Evolutionary conservation across 345 rosid species (phyloP), one percentile per base, ranked within the genome.

Genomic region (Pistacia vera): DNA sequence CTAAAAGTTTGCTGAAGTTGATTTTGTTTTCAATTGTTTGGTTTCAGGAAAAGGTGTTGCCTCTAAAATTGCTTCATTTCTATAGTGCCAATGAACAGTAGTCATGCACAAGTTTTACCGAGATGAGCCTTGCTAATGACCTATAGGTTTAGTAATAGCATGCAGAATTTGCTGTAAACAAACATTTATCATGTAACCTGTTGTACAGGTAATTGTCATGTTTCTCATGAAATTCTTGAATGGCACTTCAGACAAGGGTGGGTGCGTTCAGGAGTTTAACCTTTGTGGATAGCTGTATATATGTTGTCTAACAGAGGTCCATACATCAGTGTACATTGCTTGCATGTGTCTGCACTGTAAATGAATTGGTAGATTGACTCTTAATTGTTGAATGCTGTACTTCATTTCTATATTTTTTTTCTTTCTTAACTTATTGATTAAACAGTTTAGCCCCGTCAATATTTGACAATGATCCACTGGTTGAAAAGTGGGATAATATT

Each of bases 31-130:
- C 10, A 0, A 30, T 80, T 48, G 20, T 4, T 61, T 70, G 55
- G 74, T 77, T 79, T 73, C 75, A 91, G 93, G 98, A 89, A 77
- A 90, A 85, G 79, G 90, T 93, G 63, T 48, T 72, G 51, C 77
- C 82, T 51, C 66, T 91, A 71, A 92, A 91, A 73, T 72, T 81
- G 82, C 86, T 93, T 52, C 89, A 81, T 73, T 93, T 96, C 90
- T 96, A 90, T 81, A 82, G 85, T 55, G 88, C 86, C 63, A 84
- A 81, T 57, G 79, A 74, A 48, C 73, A 70, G 70, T 25, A 68
- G 66, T 12, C 44, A 41, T 56, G 38, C 58, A 28, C 66, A 52
- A 28, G 75, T 48, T 75, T 36, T 35, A 30, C 65, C 25, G 25
- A 36, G 68, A 73, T 48, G 66, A 74, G 62, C 65, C 73, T 52